Base-by-base conservation (phyloP, 495 filamentous ascomycete genomes). In the Talaromyces liani region DNA sequence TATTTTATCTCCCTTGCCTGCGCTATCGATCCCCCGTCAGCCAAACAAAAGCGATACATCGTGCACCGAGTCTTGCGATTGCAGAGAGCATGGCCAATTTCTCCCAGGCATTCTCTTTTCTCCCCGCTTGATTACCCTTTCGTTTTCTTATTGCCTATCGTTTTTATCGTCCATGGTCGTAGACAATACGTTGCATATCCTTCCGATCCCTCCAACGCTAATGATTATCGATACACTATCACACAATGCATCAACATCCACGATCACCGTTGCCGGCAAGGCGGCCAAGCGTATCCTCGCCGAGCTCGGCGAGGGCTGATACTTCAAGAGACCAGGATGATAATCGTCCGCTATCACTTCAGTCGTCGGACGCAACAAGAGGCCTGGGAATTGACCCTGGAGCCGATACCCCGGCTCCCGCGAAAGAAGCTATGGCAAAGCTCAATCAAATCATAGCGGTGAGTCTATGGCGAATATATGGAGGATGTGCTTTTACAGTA, bases 391-490 rank as follows among this genome's bases (percentile, higher is more conserved):
- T 71, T 60, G 79, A 81, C 57, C 70, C 77, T 29, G 79, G 76
- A 22, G 65, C 74, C 55, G 78, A 82, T 58, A 63, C 63, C 62
- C 36, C 70, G 4, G 72, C 70, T 16, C 77, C 74, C 24, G 71
- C 68, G 5, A 82, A 79, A 69, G 89, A 91, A 61, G 83, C 84
- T 18, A 72, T 90, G 69, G 82, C 82, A 69, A 93, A 92, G 72
- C 78, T 96, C 65, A 92, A 91, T 69, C 92, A 96, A 79, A 91
- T 97, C 66, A 87, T 96, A 66, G 89, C 93, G 83, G 92, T 94
- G 82, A 53, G 83, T 70, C 39, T 39, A 41, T 36, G 33, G 4
- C 55, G 5, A 4, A 8, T 34, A 6, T 25, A 14, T 22, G 20
- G 18, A 27, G 20, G 18, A 27, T 56, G 20, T 29, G 24, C 3